Conservation (phyloP, 192 early-diverging fungal species). For the Coemansia sp. region DNA sequence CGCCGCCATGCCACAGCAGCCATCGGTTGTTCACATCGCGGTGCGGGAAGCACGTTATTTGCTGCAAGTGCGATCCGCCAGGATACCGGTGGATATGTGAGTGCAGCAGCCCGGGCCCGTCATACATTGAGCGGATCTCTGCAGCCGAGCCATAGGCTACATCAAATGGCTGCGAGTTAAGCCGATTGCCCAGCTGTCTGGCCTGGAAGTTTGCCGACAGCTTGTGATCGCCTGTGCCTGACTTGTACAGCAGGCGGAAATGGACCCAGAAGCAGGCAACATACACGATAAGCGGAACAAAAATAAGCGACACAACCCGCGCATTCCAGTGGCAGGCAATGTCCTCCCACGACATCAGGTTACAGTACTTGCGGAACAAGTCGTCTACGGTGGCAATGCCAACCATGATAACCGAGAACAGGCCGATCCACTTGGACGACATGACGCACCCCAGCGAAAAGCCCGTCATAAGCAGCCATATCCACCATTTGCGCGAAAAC, state of each 20-base stretch:
- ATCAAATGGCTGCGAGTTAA: constrained; percentile 52
- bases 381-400: constrained; percentile 88
- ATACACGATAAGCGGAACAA: constrained; percentile 77
- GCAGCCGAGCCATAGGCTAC: constrained; percentile 36
- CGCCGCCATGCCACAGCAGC: constrained; percentile 44
- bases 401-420: constrained; percentile 88
- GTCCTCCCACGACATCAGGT: constrained; percentile 60
- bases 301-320: constrained; percentile 77
- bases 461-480: constrained; percentile 64
- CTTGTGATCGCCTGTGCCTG: constrained; percentile 91
- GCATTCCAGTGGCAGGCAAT: constrained; percentile 82
- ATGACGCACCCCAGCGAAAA: constrained; percentile 65
- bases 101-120: constrained; percentile 55
- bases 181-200: constrained; percentile 70
- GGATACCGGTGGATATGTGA: constrained; percentile 65
- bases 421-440: constrained; percentile 91
- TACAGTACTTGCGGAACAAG: constrained; percentile 83
- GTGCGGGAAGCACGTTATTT: constrained; percentile 84
- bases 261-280: constrained; percentile 89
- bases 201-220: constrained; percentile 90
- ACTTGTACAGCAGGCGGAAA: constrained; percentile 75
- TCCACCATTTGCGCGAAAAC: constrained; percentile 67
- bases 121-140: constrained; percentile 30
- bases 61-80: constrained; percentile 69
- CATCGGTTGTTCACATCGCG: constrained; percentile 73